A percentile compares a stretch with the other conserved stretches of the same genome.
Conservation (phyloP, 2,329 filamentous ascomycete species). For the Clonostachys rosea region DNA sequence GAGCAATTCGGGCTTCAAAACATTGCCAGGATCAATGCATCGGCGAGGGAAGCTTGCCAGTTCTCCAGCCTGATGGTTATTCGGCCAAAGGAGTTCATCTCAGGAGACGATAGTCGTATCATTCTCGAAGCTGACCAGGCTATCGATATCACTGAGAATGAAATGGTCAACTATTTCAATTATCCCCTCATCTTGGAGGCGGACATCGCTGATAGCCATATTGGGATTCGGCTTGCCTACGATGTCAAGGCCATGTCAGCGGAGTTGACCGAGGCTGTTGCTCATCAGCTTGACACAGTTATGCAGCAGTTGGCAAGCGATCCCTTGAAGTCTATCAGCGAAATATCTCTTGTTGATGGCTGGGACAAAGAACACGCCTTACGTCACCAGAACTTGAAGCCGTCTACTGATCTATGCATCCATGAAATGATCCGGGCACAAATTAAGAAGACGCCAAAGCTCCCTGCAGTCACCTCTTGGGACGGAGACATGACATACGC, state of each 20-base stretch:
- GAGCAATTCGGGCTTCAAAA: conserved; percentile 12
- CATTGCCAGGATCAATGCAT: conserved; percentile 9
- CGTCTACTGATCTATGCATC: background rate
- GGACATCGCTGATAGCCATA: background rate
- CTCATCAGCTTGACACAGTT: background rate
- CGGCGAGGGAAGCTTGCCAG: background rate
- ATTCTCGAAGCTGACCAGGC: background rate
- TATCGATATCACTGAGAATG: conserved; percentile 14
- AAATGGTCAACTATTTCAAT: conserved; percentile 11
- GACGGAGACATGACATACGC: conserved; percentile 19
- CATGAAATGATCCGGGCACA: background rate
- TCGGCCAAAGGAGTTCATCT: background rate
- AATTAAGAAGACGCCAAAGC: background rate
- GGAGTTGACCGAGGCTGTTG: conserved; percentile 4
- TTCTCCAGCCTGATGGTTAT: conserved; percentile 1
- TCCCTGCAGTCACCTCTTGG: conserved; percentile 32
- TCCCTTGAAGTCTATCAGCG: background rate
- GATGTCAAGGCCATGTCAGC: conserved; percentile 2
- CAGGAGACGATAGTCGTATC: background rate
- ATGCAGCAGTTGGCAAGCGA: background rate
- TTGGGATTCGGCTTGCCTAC: conserved; percentile 2
- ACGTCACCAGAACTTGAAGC: background rate
- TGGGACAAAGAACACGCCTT: background rate
- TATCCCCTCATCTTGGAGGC: background rate
- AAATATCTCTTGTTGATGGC: background rate